Evolutionary conservation across 176 grass and related monocot species (phyloP), one percentile per base, ranked within the genome.

Genomic region (Themeda triandra): DNA sequence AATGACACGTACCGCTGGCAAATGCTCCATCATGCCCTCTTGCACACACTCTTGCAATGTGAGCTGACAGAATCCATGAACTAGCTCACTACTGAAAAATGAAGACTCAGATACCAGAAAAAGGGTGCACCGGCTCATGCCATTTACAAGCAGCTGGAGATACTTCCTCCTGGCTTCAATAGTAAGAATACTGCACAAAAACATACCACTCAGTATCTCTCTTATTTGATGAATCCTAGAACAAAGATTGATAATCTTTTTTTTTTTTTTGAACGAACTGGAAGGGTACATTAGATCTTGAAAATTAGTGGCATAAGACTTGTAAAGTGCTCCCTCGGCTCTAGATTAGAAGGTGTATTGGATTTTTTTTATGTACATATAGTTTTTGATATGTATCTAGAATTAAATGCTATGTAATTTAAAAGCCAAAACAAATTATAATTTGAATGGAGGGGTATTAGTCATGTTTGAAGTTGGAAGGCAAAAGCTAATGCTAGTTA

Each of bases 91-190:
- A 41, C 78, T 25, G 51, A 93, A 95, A 30, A 59, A 62, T 10
- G 41, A 71, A 70, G 67, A 75, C 41, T 95, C 83, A 0, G 85
- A 49, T 32, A 67, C 70, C 46, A 98, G 63, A 80, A 92, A 93
- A 75, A 79, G 6, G 13, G 89, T 86, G 82, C 96, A 95, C 17
- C 85, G 88, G 74, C 83, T 90, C 76, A 95, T 49, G 21, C 87
- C 75, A 72, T 86, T 90, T 58, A 87, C 75, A 79, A 98, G 85
- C 58, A 85, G 84, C 21, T 24, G 68, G 6, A 69, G 69, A 72
- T 90, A 92, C 64, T 84, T 93, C 69, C 14, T 95, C 24, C 79
- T 41, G 29, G 60, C 54, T 13, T 89, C 89, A 21, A 89, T 63
- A 58, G 89, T 42, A 62, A 86, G 69, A 70, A 93, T 83, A 65